phyloP scores from a whole-genome alignment of 139 green algal species.

The Picochlorum sp. region DNA sequence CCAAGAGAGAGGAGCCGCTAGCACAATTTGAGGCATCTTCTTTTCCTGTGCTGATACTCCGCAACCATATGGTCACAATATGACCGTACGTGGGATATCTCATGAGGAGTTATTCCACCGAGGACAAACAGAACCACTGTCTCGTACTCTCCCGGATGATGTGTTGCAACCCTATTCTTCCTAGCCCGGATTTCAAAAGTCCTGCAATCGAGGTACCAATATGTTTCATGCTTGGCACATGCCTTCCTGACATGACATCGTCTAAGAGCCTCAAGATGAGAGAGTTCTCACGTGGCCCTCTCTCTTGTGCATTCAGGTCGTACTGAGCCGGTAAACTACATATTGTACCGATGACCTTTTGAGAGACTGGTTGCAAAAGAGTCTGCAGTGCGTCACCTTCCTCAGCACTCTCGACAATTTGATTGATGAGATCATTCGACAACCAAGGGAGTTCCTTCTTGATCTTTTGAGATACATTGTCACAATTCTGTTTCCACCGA shows the following conservation, averaged over 20 bases:
- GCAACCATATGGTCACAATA: not conserved
- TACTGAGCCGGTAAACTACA: not conserved
- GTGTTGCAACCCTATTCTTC: slow-evolving; percentile 43
- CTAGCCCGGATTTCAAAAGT: slow-evolving; percentile 43
- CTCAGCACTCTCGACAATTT: not conserved
- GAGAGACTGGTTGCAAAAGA: not conserved
- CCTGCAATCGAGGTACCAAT: slow-evolving; percentile 31
- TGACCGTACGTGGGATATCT: not conserved
- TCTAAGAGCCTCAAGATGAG: not conserved
- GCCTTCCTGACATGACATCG: not conserved
- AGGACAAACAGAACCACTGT: slow-evolving; percentile 58
- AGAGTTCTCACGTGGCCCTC: not conserved
- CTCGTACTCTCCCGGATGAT: slow-evolving; percentile 30
- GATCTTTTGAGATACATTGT: not conserved
- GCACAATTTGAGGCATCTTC: not conserved
- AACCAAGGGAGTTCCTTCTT: not conserved
- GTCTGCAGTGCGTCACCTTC: not conserved
- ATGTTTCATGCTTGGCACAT: slow-evolving; percentile 21
- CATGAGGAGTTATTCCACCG: slow-evolving; percentile 29
- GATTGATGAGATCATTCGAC: not conserved
- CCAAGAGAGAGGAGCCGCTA: slow-evolving; percentile 2
- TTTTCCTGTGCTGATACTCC: not conserved
- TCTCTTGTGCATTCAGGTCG: not conserved
- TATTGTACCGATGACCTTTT: not conserved
- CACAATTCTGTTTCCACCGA: not conserved